Evolutionary conservation across 2,329 filamentous ascomycete species (phyloP).

Genomic region (Eutypa lata): DNA sequence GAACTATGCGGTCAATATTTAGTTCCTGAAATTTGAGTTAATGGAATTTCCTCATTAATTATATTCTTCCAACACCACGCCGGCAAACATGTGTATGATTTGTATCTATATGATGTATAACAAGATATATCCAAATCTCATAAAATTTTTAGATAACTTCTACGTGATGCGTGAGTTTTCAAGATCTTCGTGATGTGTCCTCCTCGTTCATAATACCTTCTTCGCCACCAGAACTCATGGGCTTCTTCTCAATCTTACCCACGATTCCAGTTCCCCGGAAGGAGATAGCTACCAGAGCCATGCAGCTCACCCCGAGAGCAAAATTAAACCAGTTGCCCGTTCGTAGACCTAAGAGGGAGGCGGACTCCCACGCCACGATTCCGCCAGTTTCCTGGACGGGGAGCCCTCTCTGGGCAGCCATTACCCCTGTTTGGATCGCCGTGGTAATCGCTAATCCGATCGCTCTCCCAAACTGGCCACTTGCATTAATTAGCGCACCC

Average conservation of each 20-base stretch:
- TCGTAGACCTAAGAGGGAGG: slow-evolving; percentile 46
- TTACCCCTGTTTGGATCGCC: slow-evolving; percentile 61
- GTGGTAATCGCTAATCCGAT: slow-evolving; percentile 65
- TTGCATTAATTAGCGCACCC: slow-evolving; percentile 65
- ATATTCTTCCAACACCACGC: no score
- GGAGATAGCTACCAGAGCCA: slow-evolving; percentile 41
- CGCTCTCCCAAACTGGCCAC: slow-evolving; percentile 62
- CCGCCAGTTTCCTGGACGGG: slow-evolving; percentile 41
- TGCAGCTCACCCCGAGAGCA: slow-evolving; percentile 40
- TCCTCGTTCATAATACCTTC: slow-evolving; percentile 14
- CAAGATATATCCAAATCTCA: no score
- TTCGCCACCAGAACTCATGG: slow-evolving; percentile 6
- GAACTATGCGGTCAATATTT: no score
- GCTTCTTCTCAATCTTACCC: slow-evolving; percentile 35
- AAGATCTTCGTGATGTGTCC: slow-evolving; percentile 1
- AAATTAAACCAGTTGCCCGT: slow-evolving; percentile 53
- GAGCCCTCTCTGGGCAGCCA: slow-evolving; percentile 45
- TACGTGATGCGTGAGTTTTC: no score
- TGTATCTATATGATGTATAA: no score
- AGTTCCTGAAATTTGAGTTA: no score
- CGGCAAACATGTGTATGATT: no score
- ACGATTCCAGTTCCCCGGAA: slow-evolving; percentile 53
- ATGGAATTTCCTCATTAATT: no score
- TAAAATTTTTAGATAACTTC: no score
- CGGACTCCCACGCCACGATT: slow-evolving; percentile 39